phyloP scores from a whole-genome alignment of 305 asterid species.

The Fraxinus sp. region DNA sequence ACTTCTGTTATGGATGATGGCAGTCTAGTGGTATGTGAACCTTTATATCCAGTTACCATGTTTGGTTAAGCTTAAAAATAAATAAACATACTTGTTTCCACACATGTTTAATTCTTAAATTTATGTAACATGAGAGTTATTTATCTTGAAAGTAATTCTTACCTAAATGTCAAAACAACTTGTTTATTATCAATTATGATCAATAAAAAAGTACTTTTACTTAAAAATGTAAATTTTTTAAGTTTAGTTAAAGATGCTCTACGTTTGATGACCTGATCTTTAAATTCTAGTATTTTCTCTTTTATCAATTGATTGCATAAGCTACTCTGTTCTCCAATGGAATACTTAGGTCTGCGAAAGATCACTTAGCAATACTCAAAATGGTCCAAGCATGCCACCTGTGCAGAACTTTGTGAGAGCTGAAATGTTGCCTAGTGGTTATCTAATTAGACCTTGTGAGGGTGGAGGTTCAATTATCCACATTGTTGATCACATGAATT shows the following conservation, averaged over 20 bases:
- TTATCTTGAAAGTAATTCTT: neutral
- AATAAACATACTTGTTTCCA: neutral
- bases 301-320: neutral
- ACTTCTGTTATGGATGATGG: slow-evolving; percentile 89
- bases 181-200: neutral
- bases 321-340: neutral
- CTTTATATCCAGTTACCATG: neutral
- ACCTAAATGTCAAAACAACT: neutral
- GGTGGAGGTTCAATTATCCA: slow-evolving; percentile 91
- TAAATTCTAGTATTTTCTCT: slow-evolving; percentile 6
- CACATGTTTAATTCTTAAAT: neutral
- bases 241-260: neutral
- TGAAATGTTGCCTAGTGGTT: slow-evolving; percentile 88
- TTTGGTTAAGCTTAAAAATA: neutral
- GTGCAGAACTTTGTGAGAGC: slow-evolving; percentile 83
- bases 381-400: slow-evolving; percentile 87
- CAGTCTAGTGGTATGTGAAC: slow-evolving; percentile 68
- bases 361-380: slow-evolving; percentile 76
- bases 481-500: slow-evolving; percentile 82
- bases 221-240: neutral
- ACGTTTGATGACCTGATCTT: neutral
- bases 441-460: slow-evolving; percentile 84
- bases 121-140: neutral
- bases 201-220: neutral
- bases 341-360: slow-evolving; percentile 74